Evolutionary conservation across 352 stramenopile species (phyloP), one percentile per base, ranked within the genome.

Genomic region (Pythium myriotylum): DNA sequence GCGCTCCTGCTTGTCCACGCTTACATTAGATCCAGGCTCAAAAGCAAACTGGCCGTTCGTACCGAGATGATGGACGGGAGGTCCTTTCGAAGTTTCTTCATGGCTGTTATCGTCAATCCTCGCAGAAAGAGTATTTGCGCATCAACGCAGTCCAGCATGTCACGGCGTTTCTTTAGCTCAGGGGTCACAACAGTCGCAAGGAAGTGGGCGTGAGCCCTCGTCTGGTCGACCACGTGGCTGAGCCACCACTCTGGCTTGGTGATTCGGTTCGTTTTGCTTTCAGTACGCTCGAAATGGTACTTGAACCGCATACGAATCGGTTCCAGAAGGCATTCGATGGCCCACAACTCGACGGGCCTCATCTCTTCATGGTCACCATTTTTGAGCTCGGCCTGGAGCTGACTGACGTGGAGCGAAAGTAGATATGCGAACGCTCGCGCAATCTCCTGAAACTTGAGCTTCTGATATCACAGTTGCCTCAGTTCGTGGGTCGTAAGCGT

Each of bases 211-310:
- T 91, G 77, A 0, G 46, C 57, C n/a, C 67, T 70, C 2, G 70
- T 77, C 60, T 93, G 84, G 22, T 88, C 69, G 23, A 84, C 65
- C 2, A 91, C 66, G 54, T 90, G 65, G 48, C 59, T 83, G 17
- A 93, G 51, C 57, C 77, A 84, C 84, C 84, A 93, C 59, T 93
- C 84, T 0, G 84, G 84, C 68, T 90, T 93, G 2, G 80, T 72
- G 8, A 93, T 40, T 29, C 79, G 78, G 55, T 90, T 93, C 16
- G 80, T 91, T 26, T 76, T 67, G 61, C 84, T 93, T 4, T 86
- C 78, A 1, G 23, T 8, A n/a, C 79, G 72, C 54, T 87, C 79
- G 59, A 93, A 93, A 22, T 93, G 84, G 65, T 81, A 93, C 13
- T 74, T 77, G 51, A 91, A 91, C 22, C 84, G 79, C 58, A 79